Conservation (phyloP, 306 rosid species). For the Inga oerstediana region DNA sequence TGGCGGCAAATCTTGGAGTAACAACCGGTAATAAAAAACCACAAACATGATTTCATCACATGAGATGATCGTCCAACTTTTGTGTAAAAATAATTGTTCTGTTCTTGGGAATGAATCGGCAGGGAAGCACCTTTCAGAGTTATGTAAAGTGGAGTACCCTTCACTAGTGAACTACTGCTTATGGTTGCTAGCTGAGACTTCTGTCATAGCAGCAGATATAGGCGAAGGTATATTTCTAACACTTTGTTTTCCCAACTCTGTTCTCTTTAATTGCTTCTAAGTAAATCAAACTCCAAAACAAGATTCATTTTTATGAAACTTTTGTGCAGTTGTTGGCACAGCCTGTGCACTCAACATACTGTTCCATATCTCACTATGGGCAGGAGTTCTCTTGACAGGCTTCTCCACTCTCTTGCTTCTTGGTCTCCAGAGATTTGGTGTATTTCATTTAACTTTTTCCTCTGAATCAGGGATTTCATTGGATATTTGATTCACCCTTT, state of each 20-base stretch:
- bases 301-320: background rate
- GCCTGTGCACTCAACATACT: slow-evolving; percentile 84
- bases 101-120: background rate
- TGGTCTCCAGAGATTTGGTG: slow-evolving; percentile 86
- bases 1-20: slow-evolving; percentile 93
- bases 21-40: slow-evolving; percentile 54
- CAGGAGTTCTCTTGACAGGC: slow-evolving; percentile 78
- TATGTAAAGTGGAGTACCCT: slow-evolving; percentile 87
- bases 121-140: slow-evolving; percentile 89
- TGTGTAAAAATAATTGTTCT: background rate
- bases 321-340: slow-evolving; percentile 77
- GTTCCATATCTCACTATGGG: slow-evolving; percentile 81
- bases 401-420: slow-evolving; percentile 80
- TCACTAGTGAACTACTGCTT: slow-evolving; percentile 62
- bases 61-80: background rate
- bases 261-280: background rate
- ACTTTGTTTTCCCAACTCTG: background rate
- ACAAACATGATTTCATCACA: background rate
- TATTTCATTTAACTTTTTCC: slow-evolving; percentile 21
- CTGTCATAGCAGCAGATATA: slow-evolving; percentile 92
- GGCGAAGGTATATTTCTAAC: slow-evolving; percentile 63
- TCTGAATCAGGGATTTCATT: background rate
- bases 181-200: slow-evolving; percentile 86
- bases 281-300: background rate
- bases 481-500: background rate